A percentile compares a stretch with the other conserved stretches of the same genome.
Conservation (phyloP, 148 eudicot genomes). For the Vaccinium darrowii region DNA sequence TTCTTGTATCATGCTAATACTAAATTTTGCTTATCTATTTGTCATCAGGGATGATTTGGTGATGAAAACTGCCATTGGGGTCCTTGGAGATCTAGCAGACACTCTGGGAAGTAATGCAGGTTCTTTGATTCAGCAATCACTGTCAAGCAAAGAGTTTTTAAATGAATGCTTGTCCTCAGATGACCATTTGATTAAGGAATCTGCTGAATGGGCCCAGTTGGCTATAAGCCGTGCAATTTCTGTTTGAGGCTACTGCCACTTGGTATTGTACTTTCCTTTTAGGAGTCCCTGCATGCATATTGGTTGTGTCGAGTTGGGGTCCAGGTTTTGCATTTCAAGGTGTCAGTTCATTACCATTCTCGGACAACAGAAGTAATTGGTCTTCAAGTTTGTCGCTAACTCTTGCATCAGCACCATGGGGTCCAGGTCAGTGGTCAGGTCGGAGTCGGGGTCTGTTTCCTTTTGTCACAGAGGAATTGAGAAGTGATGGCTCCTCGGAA, state of each 20-base stretch:
- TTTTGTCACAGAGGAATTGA: slow-evolving; percentile 17
- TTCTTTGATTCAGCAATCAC: slow-evolving; percentile 80
- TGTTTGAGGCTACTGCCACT: slow-evolving; percentile 47
- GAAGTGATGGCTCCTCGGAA: slow-evolving; percentile 13
- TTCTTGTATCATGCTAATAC: neutral
- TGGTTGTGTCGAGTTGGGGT: slow-evolving; percentile 62
- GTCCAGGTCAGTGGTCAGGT: slow-evolving; percentile 30
- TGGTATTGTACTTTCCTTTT: slow-evolving; percentile 48
- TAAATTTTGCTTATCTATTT: slow-evolving; percentile 9
- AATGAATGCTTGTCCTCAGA: slow-evolving; percentile 86
- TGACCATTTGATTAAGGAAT: slow-evolving; percentile 85
- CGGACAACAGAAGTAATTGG: slow-evolving; percentile 58
- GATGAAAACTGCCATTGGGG: slow-evolving; percentile 92
- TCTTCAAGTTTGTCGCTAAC: slow-evolving; percentile 59
- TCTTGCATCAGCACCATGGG: slow-evolving; percentile 44
- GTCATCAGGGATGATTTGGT: slow-evolving; percentile 78
- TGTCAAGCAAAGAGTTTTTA: slow-evolving; percentile 71
- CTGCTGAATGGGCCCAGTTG: slow-evolving; percentile 95
- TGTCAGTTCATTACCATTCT: slow-evolving; percentile 62
- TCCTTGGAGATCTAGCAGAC: slow-evolving; percentile 95
- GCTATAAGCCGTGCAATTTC: slow-evolving; percentile 78
- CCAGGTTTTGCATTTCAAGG: slow-evolving; percentile 53
- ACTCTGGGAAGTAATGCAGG: slow-evolving; percentile 79
- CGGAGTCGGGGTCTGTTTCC: slow-evolving; percentile 30
- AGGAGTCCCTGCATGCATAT: slow-evolving; percentile 81